Base-by-base conservation (phyloP, 2,329 filamentous ascomycete species). In the Alternaria alternata region DNA sequence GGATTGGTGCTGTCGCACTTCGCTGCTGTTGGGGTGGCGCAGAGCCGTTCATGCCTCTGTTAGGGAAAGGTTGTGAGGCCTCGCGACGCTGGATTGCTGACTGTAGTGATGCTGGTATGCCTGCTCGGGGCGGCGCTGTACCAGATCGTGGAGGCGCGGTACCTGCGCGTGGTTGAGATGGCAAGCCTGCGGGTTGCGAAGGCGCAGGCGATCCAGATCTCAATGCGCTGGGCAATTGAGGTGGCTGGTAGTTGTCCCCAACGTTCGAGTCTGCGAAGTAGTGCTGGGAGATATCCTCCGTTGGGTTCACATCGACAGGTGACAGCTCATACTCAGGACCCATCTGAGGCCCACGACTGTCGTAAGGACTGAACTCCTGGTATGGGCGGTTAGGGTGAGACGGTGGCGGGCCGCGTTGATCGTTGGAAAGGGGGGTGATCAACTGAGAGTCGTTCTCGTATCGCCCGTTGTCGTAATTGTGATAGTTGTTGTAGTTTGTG, bases 11-110 rank as follows among this genome's bases (percentile, higher is more conserved):
- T 7, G 75, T 78, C 7, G 68, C 75, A 54, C 75, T 78, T 3
- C 76, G 70, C 43, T 75, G 74, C 46, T 75, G 74, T 5, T 68
- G 70, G 14, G 59, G 59, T 2, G 56, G 56, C 1, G 61, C 59
- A 1, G 68, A 69, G 12, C 63, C 64, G 22, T 62, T 69, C 63
- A 72, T 73, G 4, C 63, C 68, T 18, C 73, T 69, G 43, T 72
- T 72, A 2, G 71, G 73, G 1, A 75, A 51, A 11, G 76, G 74
- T 16, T 77, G 70, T 7, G 73, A 73, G 12, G 73, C 74, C 38
- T 78, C 76, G 7, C 76, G 73, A 22, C 75, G 71, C 60, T 77
- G 76, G n/a, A 76, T 78, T 12, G 75, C 73, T 2, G 75, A 75
- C 51, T 76, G 75, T n/a, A 78, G 61, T 3, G 69, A 62, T 7